Conservation (phyloP, 1,284 basidiomycete genomes). For the Fistulina hepatica region DNA sequence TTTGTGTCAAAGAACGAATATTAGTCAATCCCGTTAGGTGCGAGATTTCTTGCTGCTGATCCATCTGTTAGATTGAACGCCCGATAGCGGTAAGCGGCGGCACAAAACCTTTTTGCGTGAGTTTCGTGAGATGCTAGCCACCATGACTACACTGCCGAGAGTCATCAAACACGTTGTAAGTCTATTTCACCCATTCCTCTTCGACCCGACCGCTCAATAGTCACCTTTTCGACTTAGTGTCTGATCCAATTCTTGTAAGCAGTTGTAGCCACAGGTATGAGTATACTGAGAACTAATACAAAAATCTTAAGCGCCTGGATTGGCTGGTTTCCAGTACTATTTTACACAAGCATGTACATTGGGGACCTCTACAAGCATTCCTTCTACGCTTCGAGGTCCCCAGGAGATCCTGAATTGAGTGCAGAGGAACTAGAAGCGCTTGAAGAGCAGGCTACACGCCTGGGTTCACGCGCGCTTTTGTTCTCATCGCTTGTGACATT, state of each 20-base stretch:
- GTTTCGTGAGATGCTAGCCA: constrained; percentile 56
- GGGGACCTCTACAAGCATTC: constrained; percentile 70
- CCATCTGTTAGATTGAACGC: too few species aligned
- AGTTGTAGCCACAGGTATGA: not conserved
- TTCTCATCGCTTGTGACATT: constrained; percentile 67
- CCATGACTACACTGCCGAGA: constrained; percentile 57
- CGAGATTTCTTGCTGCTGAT: constrained; percentile 1
- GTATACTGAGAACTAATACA: not conserved
- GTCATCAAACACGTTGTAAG: constrained; percentile 74
- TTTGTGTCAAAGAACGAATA: constrained; percentile 66
- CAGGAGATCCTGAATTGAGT: constrained; percentile 15
- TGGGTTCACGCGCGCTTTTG: constrained; percentile 79
- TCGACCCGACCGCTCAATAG: not conserved
- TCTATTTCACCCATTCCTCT: constrained; percentile 13
- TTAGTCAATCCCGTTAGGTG: constrained; percentile 26
- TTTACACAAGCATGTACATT: constrained; percentile 82
- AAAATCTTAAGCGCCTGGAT: constrained; percentile 56
- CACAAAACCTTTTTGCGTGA: constrained; percentile 36
- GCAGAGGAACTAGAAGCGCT: constrained; percentile 24
- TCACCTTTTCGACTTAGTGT: constrained; percentile 32
- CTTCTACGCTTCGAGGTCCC: constrained; percentile 18
- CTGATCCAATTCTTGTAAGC: constrained; percentile 82
- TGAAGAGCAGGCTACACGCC: constrained; percentile 63
- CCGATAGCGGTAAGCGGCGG: too few species aligned
- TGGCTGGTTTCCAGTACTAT: constrained; percentile 84